Evolutionary conservation across 306 rosid species (phyloP).

Genomic region (Quercus parvula): DNA sequence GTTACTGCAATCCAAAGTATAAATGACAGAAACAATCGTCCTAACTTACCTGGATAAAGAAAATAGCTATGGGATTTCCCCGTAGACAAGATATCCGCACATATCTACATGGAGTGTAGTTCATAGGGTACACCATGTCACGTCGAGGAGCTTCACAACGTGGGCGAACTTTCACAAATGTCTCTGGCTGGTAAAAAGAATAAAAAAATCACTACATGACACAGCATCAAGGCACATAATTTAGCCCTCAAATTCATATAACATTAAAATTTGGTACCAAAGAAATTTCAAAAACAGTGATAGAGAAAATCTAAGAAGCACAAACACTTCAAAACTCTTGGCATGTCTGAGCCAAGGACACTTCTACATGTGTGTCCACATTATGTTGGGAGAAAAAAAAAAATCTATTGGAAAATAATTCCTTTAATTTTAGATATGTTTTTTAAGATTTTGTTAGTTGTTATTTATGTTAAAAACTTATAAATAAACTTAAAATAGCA

Average conservation of each 20-base stretch:
- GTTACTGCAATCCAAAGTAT: slow-evolving; percentile 5
- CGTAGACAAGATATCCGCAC: slow-evolving; percentile 91
- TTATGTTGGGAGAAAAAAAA: too few species aligned
- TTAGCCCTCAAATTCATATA: neutral
- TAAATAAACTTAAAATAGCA: too few species aligned
- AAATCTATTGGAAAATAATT: too few species aligned
- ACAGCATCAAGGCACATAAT: neutral
- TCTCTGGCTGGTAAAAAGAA: slow-evolving; percentile 68
- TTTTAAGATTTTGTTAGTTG: too few species aligned
- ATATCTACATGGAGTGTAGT: slow-evolving; percentile 88
- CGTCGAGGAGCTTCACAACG: slow-evolving; percentile 97
- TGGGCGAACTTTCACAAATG: slow-evolving; percentile 84
- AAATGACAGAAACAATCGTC: slow-evolving; percentile 5
- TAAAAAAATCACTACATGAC: slow-evolving; percentile 8
- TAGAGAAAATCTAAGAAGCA: too few species aligned
- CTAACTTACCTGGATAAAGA: slow-evolving; percentile 73
- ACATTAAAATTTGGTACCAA: neutral
- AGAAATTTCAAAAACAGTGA: neutral
- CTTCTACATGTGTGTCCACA: too few species aligned
- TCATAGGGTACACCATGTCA: slow-evolving; percentile 78
- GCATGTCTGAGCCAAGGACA: too few species aligned
- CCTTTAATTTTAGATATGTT: too few species aligned
- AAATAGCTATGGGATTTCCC: slow-evolving; percentile 93
- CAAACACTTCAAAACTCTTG: too few species aligned
- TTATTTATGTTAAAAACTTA: too few species aligned